These are phyloP conservation scores for Ochromonas danica DNA, from an alignment of 108 stramenopile genomes.

Conservation along the genomic window DNA sequence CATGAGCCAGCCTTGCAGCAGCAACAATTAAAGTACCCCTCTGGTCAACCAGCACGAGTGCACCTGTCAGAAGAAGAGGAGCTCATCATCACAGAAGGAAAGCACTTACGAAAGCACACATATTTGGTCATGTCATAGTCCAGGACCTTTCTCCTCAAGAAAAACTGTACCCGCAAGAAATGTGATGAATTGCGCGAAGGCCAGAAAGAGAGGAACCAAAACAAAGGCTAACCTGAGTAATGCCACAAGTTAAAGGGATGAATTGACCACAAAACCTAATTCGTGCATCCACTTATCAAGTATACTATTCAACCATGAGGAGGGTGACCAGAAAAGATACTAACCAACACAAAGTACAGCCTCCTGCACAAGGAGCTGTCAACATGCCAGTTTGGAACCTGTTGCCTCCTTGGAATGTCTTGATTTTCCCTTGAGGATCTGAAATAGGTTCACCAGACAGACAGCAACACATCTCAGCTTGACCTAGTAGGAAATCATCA, in stretches of 20 bases:
- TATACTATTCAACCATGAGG: too few relatives aligned
- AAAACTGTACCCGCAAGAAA: background rate
- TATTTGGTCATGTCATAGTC: background rate
- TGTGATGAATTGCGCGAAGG: too few relatives aligned
- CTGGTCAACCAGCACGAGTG: background rate
- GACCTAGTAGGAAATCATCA: too few relatives aligned
- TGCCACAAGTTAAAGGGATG: background rate
- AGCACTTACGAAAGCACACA: background rate
- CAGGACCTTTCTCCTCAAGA: background rate
- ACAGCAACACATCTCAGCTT: background rate
- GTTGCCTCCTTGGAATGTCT: background rate
- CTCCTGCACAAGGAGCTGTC: background rate
- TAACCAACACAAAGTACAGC: background rate
- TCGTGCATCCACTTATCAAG: too few relatives aligned
- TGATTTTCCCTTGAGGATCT: background rate
- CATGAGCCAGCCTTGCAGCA: background rate
- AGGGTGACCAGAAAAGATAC: too few relatives aligned
- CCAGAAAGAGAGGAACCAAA: too few relatives aligned
- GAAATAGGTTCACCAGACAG: background rate
- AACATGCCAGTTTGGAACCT: background rate
- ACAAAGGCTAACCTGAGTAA: background rate
- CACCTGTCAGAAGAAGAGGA: too few relatives aligned
- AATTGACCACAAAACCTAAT: background rate
- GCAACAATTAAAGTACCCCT: background rate
- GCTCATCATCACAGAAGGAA: too few relatives aligned